These are phyloP conservation scores for Neoarthrinium moseri DNA, from an alignment of 2,329 filamentous ascomycete species.

Conservation along the genomic window DNA sequence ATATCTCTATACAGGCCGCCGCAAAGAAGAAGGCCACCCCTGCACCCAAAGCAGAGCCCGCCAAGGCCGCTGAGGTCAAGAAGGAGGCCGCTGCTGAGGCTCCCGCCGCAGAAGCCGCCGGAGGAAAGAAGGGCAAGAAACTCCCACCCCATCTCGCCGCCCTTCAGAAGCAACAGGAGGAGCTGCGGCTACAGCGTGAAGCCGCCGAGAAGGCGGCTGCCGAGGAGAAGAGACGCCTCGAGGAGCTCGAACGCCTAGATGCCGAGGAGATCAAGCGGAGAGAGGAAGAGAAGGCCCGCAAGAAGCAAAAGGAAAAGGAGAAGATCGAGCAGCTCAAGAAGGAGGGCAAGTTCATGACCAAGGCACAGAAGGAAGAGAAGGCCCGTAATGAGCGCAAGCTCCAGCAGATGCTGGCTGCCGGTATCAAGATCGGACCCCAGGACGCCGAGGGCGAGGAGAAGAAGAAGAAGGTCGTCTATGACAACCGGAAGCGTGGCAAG, in stretches of 20 bases:
- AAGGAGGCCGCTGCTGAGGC: slow-evolving; percentile 42
- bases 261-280: slow-evolving; percentile 68
- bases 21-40: slow-evolving; percentile 72
- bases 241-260: slow-evolving; percentile 62
- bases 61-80: slow-evolving; percentile 48
- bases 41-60: slow-evolving; percentile 54
- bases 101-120: slow-evolving; percentile 45
- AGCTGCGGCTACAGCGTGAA: slow-evolving; percentile 64
- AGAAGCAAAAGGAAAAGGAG: slow-evolving; percentile 86
- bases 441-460: slow-evolving; percentile 52
- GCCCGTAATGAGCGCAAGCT: slow-evolving; percentile 75
- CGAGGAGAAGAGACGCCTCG: slow-evolving; percentile 64
- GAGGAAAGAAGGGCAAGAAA: slow-evolving; percentile 84
- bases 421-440: slow-evolving; percentile 67
- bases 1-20: slow-evolving; percentile 55
- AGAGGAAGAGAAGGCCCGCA: slow-evolving; percentile 72
- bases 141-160: slow-evolving; percentile 70
- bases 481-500: slow-evolving; percentile 73
- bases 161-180: slow-evolving; percentile 82
- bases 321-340: slow-evolving; percentile 85
- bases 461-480: slow-evolving; percentile 76
- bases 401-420: slow-evolving; percentile 81
- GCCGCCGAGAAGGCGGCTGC: slow-evolving; percentile 56
- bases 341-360: slow-evolving; percentile 82
- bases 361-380: slow-evolving; percentile 82